Evolutionary conservation across 148 eudicot genomes (phyloP), one percentile per base, ranked within the genome.

Genomic region (Camellia granthamiana): DNA sequence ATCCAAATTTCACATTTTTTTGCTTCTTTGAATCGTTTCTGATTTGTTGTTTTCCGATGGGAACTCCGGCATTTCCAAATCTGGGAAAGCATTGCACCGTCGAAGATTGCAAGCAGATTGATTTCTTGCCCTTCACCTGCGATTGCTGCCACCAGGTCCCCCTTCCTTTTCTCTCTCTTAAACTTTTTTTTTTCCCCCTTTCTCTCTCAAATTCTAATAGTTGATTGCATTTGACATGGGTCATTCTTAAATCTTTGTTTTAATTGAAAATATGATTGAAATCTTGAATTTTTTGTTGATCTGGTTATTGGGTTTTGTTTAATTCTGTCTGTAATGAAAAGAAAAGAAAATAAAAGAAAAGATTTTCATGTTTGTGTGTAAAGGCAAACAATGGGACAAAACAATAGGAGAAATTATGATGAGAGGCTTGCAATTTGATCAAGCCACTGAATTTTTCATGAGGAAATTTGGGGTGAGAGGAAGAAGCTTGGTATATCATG

Each of bases 81-180:
- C 86, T 95, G 2, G 98, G 98, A 1, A 87, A 93, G 80, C 98
- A 95, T 82, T 95, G 98, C 87, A 72, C 59, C 69, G 92, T 95
- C 4, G 88, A 84, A 7, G 90, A 90, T 61, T 95, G 98, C 84
- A 84, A 86, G 71, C 97, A 80, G 76, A 93, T 95, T 61, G 98
- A 95, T 86, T 95, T 95, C 89, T 86, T 95, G 62, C 98, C 98
- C 54, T 95, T 95, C 84, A 89, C 97, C 79, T 95, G 98, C 83
- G 98, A 95, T 81, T 88, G 88, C 76, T 93, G 98, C 86, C 82
- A 85, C 79, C 82, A 89, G 93, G 98, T 90, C 2, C 62, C 21
- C 63, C 54, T 72, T 65, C 6, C 52, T 41, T n/a, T 38, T 15
- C 19, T 10, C 63, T 54, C 12, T 5, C 14, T 15, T 54, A 10